Conservation (phyloP, 2,329 filamentous ascomycete genomes). For the Fusarium pseudocircinatum region DNA sequence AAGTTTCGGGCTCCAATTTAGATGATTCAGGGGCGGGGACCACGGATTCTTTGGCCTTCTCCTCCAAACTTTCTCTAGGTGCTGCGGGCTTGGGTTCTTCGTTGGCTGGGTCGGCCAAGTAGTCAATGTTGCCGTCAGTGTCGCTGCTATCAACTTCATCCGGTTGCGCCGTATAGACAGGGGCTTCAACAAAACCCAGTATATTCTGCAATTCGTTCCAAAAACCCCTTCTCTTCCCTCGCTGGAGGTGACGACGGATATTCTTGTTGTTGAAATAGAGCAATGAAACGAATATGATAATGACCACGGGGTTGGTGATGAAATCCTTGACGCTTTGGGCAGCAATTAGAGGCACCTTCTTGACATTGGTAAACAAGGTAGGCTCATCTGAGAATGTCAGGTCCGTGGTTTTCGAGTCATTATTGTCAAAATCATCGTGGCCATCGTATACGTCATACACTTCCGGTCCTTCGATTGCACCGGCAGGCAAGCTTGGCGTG, state of each 20-base stretch:
- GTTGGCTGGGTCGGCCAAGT: neutral
- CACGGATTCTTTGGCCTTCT: neutral
- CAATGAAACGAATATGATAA: conserved; percentile 56
- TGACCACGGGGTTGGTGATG: conserved; percentile 63
- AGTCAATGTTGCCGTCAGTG: conserved; percentile 19
- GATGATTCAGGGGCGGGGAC: conserved; percentile 11
- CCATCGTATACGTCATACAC: conserved; percentile 25
- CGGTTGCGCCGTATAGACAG: neutral
- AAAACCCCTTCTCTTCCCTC: conserved; percentile 45
- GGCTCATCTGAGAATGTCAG: conserved; percentile 48
- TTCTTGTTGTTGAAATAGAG: conserved; percentile 59
- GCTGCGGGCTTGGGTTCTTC: conserved; percentile 1
- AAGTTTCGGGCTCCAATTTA: neutral
- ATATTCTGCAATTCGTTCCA: conserved; percentile 40
- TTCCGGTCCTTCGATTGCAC: conserved; percentile 40
- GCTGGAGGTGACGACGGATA: conserved; percentile 52
- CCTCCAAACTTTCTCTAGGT: conserved; percentile 2
- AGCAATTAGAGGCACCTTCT: conserved; percentile 60
- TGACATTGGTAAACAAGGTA: conserved; percentile 61
- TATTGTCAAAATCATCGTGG: conserved; percentile 44
- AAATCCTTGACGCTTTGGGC: conserved; percentile 63
- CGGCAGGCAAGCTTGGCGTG: conserved; percentile 51
- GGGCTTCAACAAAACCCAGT: conserved; percentile 2
- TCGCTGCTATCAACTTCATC: conserved; percentile 31
- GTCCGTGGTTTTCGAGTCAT: conserved; percentile 43